phyloP scores from a whole-genome alignment of 441 rosid genomes.

The Gossypium davidsonii region DNA sequence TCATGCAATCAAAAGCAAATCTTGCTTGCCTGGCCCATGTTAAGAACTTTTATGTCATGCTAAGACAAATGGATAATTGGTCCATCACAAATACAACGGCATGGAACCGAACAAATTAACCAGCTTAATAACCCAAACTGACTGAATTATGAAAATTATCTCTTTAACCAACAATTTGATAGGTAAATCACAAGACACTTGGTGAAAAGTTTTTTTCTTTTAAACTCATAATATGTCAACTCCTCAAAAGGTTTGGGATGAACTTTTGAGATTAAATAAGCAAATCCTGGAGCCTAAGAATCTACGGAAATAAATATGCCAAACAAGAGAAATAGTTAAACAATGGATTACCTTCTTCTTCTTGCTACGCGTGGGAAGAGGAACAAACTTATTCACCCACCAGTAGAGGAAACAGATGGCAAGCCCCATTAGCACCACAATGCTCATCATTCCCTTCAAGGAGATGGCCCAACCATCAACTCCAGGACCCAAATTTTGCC shows the following conservation, averaged over 20 bases:
- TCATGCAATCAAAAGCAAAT: not conserved
- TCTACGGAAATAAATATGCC: not conserved
- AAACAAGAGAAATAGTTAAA: not conserved
- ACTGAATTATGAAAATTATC: not conserved
- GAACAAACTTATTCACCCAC: constrained; percentile 79
- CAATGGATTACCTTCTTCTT: constrained; percentile 75
- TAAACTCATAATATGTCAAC: not conserved
- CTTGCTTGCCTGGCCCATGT: not conserved
- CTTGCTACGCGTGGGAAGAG: constrained; percentile 86
- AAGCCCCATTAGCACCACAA: constrained; percentile 83
- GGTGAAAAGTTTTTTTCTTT: not conserved
- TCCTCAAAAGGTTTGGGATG: not conserved
- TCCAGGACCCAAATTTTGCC: constrained; percentile 86
- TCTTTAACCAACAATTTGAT: not conserved
- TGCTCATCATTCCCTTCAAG: constrained; percentile 93
- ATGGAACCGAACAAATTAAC: not conserved
- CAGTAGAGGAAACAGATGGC: constrained; percentile 81
- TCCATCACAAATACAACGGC: not conserved
- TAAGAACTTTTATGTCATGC: not conserved
- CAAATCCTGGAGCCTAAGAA: not conserved
- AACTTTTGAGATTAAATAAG: not conserved
- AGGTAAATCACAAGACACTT: not conserved
- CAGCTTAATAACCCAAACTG: not conserved
- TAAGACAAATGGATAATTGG: not conserved
- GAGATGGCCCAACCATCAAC: constrained; percentile 99